Evolutionary conservation across 1,139 yeast genomes (phyloP), one percentile per base, ranked within the genome.

Genomic region (Lodderomyces elongisporus): DNA sequence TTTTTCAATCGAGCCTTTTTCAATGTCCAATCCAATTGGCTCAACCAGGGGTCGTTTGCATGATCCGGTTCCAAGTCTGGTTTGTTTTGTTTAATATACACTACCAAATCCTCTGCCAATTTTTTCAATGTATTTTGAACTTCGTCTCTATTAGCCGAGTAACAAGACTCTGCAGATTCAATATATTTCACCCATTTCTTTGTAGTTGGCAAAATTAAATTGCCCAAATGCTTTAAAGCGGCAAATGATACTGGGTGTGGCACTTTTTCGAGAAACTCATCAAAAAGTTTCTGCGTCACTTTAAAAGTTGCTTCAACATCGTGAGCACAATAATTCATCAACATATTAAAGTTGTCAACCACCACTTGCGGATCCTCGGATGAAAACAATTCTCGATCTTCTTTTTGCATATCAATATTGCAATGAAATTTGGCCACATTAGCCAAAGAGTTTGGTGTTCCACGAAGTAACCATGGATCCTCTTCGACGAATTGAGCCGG

Each of bases 231-330:
- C 42, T 83, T 69, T 37, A 91, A 62, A 0, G 96, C 96, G 1
- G 94, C 91, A 62, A 91, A 84, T 16, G 95, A 85, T 2, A 89
- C 95, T 0, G 98, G 97, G 56, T 93, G 98, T 0, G 97, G 96
- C 22, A 89, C 78, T 34, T 77, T 73, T 20, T 62, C 49, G 26
- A 75, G 58, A 49, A 85, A 93, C 22, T 64, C 61, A 0, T 96
- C 96, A 31, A 81, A 74, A 1, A 88, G 72, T 39, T 75, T 76
- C 37, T 71, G 65, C 42, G 83, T 78, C 0, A 91, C 89, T 40
- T 64, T 61, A 49, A 70, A 83, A 0, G 98, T 91, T 1, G 82
- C 80, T 3, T 61, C 62, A 0, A 88, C 96, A 60, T 93, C 99
- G 10, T 61, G 62, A 1, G 96, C 88, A 68, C 98, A 93, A 60